Base-by-base conservation (phyloP, 768 basidiomycete genomes). In the Lyophyllum semitale region DNA sequence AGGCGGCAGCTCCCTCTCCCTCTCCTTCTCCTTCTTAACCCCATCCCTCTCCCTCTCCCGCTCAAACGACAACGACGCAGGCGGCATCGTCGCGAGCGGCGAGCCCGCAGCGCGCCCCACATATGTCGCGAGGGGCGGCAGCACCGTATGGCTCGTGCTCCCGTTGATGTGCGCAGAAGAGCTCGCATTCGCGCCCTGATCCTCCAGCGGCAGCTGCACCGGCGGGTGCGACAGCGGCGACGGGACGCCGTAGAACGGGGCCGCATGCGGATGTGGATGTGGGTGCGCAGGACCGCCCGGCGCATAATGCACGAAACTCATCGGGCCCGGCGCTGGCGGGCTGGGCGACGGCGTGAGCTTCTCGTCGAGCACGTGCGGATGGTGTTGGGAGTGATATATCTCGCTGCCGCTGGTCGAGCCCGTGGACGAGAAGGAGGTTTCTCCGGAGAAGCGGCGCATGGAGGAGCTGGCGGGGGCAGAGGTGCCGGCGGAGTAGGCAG, bases 261-360 rank as follows among this genome's bases (percentile, higher is more conserved):
- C 74, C 54, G 68, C 59, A 59, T 66, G 74, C 33, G 37, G 37
- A 15, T 38, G 37, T 9, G 37, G 15, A 38, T 38, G 37, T n/a
- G 37, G 37, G 66, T 60, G 70, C 57, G 30, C 70, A 58, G 62
- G 74, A 61, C 65, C 69, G 60, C 65, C 73, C 51, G 73, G 72
- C 23, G 73, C 66, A 59, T 88, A 88, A 53, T 86, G 84, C 40
- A 82, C 77, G 68, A 87, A 88, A 56, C 72, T 82, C 68, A 82
- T 68, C 2, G 59, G 20, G 48, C 67, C 73, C 37, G 17, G 17
- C 43, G 81, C 75, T 5, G 85, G 84, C 17, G 88, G 88, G n/a
- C 88, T 87, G 18, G 88, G 87, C 17, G 87, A 88, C 1, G 84
- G 82, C 15, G 81, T 83, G 57, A 74, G 63, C 38, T 69, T 69